Evolutionary conservation across 345 rosid species (phyloP).

Genomic region (Sonneratia alba): DNA sequence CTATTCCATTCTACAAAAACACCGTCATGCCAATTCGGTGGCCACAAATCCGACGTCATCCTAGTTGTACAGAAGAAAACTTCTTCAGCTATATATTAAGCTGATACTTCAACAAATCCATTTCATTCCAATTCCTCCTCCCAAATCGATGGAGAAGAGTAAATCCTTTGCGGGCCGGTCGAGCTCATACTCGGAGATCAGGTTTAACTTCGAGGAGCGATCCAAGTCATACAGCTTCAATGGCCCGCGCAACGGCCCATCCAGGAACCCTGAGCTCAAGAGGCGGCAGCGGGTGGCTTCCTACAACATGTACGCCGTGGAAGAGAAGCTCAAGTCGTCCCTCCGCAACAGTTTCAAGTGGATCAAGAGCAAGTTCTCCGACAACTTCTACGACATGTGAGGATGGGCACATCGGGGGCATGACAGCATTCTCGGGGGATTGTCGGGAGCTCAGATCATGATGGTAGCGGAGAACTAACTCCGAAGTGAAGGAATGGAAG

Average conservation of each 20-base stretch:
- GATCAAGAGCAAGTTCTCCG: slow-evolving; percentile 50
- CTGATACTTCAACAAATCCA: not conserved
- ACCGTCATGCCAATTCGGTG: not conserved
- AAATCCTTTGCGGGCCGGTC: slow-evolving; percentile 38
- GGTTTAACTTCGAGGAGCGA: slow-evolving; percentile 28
- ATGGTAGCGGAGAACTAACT: too few relatives aligned
- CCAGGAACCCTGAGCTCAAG: slow-evolving; percentile 41
- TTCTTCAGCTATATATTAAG: not conserved
- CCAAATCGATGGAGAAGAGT: slow-evolving; percentile 42
- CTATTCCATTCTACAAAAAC: not conserved
- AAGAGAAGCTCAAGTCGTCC: slow-evolving; percentile 51
- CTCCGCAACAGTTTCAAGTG: slow-evolving; percentile 53
- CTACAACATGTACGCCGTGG: slow-evolving; percentile 42
- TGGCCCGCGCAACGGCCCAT: slow-evolving; percentile 21
- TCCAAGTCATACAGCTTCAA: slow-evolving; percentile 44
- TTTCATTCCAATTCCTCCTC: not conserved
- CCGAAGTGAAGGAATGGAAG: too few relatives aligned
- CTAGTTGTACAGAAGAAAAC: not conserved
- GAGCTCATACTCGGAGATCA: slow-evolving; percentile 19
- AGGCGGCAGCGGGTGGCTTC: slow-evolving; percentile 53
- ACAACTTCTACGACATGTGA: slow-evolving; percentile 16
- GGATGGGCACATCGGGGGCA: not conserved
- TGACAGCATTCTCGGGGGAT: not conserved
- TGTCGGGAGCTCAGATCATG: not conserved
- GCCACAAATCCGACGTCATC: not conserved